phyloP scores from a whole-genome alignment of 306 rosid genomes.

The Alnus glutinosa region DNA sequence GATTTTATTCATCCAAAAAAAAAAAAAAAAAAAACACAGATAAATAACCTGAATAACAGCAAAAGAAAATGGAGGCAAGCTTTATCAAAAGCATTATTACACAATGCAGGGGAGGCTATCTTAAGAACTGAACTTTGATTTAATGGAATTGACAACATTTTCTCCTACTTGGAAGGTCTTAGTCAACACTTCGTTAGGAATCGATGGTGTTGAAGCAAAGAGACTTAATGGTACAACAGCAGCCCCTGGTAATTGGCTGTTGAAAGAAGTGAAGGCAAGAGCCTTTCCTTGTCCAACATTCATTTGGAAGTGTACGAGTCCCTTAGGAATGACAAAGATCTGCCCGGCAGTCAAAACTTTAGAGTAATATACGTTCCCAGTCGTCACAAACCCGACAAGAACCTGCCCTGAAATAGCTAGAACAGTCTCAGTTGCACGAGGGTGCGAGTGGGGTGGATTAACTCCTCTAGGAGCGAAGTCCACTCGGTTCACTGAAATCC shows the following conservation, averaged over 20 bases:
- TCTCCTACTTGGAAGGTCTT: constrained; percentile 38
- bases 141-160: constrained; percentile 30
- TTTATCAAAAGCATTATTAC: neutral
- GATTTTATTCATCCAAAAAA: too few species aligned
- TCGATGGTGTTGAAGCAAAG: constrained; percentile 35
- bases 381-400: constrained; percentile 48
- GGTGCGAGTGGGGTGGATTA: constrained; percentile 47
- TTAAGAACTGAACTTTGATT: constrained; percentile 39
- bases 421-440: constrained; percentile 19
- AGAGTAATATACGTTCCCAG: constrained; percentile 27
- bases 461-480: constrained; percentile 44
- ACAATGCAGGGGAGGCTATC: neutral
- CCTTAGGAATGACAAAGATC: constrained; percentile 36
- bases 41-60: neutral
- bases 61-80: neutral
- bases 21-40: neutral
- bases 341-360: too few species aligned
- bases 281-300: constrained; percentile 42
- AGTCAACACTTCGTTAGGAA: constrained; percentile 28
- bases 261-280: constrained; percentile 40
- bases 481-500: constrained; percentile 42
- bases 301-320: constrained; percentile 44
- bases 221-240: constrained; percentile 18
- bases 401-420: too few species aligned
- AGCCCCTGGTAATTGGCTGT: constrained; percentile 45